Conservation (phyloP, 164 flowering plant species). For the Liriodendron chinense region DNA sequence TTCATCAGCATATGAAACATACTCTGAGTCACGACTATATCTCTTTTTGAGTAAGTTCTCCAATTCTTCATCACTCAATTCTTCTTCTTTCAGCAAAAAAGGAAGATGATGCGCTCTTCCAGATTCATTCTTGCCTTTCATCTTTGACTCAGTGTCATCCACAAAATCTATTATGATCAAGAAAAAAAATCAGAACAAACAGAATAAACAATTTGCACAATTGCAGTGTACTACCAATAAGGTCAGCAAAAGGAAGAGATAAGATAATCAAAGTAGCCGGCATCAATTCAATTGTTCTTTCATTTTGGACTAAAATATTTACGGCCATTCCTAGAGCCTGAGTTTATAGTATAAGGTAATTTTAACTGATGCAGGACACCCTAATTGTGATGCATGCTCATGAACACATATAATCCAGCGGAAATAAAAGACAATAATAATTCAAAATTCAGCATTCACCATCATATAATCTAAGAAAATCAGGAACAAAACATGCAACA, state of each 20-base stretch:
- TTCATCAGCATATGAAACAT: conserved; percentile 56
- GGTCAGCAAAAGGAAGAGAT: neutral
- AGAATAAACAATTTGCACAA: neutral
- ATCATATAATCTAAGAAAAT: no score
- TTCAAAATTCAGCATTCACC: no score
- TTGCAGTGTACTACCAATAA: neutral
- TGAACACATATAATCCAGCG: no score
- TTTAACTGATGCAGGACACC: no score
- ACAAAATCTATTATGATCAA: conserved; percentile 35
- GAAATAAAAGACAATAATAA: no score
- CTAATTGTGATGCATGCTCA: no score
- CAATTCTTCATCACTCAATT: conserved; percentile 59
- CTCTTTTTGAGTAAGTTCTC: conserved; percentile 61
- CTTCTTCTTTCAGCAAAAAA: conserved; percentile 70
- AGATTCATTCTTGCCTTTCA: conserved; percentile 26
- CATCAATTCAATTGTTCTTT: neutral
- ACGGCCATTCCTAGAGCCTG: no score
- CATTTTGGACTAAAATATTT: neutral
- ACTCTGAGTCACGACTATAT: conserved; percentile 42
- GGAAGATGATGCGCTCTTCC: conserved; percentile 37
- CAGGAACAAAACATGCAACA: no score
- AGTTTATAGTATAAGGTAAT: no score
- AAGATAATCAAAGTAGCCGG: neutral
- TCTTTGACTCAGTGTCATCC: conserved; percentile 30
- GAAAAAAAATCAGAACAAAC: neutral